Percentiles rank a stretch among this genome's conserved stretches.
Evolutionary conservation across 1,139 yeast species (phyloP).

Genomic region (Meyerozyma guilliermondii): DNA sequence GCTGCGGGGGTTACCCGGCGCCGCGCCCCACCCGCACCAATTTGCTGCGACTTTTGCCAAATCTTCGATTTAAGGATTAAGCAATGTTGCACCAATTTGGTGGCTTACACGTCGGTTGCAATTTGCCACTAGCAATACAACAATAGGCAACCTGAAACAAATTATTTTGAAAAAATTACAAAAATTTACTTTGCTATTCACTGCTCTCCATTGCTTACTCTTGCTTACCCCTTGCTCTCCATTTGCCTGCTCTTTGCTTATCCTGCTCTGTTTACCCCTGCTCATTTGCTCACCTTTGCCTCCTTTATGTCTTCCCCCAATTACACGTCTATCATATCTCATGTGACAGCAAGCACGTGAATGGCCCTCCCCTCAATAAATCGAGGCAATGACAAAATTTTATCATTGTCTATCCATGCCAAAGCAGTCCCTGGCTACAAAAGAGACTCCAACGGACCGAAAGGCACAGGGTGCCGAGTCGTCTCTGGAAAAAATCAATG

Average conservation of each 20-base stretch:
- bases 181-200: too few relatives aligned
- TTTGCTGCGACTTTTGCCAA: background rate
- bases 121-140: too few relatives aligned
- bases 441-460: background rate
- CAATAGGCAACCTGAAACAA: too few relatives aligned
- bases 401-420: background rate
- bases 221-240: too few relatives aligned
- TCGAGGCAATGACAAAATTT: conserved; percentile 1
- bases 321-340: background rate
- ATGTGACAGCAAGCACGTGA: background rate
- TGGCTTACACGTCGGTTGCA: too few relatives aligned
- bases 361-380: background rate
- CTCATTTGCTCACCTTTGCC: too few relatives aligned
- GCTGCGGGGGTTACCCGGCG: conserved; percentile 1
- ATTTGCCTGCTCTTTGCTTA: too few relatives aligned
- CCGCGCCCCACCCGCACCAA: background rate
- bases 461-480: background rate
- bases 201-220: too few relatives aligned
- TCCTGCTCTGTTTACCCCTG: too few relatives aligned
- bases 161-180: too few relatives aligned
- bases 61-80: too few relatives aligned
- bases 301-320: background rate
- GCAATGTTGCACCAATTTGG: too few relatives aligned
- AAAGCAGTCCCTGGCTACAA: background rate
- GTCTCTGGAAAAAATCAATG: background rate